Percentiles rank a stretch among this genome's conserved stretches.
Conservation (phyloP, 2,329 filamentous ascomycete genomes). For the Cercospora berteroae region DNA sequence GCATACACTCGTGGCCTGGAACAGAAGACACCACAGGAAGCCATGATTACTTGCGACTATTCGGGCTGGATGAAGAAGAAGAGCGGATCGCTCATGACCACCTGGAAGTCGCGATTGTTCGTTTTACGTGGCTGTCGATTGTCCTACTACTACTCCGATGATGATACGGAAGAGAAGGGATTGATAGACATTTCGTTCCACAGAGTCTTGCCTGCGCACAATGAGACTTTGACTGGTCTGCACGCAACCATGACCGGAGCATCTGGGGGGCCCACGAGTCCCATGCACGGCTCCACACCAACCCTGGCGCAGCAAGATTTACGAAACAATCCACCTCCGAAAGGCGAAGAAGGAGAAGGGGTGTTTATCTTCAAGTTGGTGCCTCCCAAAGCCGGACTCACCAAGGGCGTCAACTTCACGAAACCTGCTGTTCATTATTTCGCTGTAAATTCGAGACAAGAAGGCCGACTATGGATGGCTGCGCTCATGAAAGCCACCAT, state of each 20-base stretch:
- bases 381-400: slow-evolving; percentile 81
- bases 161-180: slow-evolving; percentile 88
- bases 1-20: slow-evolving; percentile 85
- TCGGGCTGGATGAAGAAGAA: slow-evolving; percentile 99
- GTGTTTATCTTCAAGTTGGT: slow-evolving; percentile 99
- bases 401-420: slow-evolving; percentile 92
- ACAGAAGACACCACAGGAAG: slow-evolving; percentile 77
- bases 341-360: slow-evolving; percentile 49
- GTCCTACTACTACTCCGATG: slow-evolving; percentile 94
- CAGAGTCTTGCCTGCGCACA: slow-evolving; percentile 89
- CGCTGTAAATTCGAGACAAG: slow-evolving; percentile 83
- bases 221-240: slow-evolving; percentile 83
- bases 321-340: slow-evolving; percentile 40
- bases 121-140: slow-evolving; percentile 86
- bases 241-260: slow-evolving; percentile 90
- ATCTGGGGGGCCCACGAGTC: slow-evolving; percentile 61
- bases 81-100: slow-evolving; percentile 91
- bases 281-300: slow-evolving; percentile 41
- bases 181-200: slow-evolving; percentile 98
- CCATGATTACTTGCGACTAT: slow-evolving; percentile 84
- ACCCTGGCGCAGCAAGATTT: slow-evolving; percentile 41
- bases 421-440: slow-evolving; percentile 98
- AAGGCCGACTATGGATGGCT: slow-evolving; percentile 95
- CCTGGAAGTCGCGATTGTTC: slow-evolving; percentile 96
- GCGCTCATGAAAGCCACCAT: slow-evolving; percentile 99